phyloP scores from a whole-genome alignment of 2,329 filamentous ascomycete genomes.

The Apiospora koreana region DNA sequence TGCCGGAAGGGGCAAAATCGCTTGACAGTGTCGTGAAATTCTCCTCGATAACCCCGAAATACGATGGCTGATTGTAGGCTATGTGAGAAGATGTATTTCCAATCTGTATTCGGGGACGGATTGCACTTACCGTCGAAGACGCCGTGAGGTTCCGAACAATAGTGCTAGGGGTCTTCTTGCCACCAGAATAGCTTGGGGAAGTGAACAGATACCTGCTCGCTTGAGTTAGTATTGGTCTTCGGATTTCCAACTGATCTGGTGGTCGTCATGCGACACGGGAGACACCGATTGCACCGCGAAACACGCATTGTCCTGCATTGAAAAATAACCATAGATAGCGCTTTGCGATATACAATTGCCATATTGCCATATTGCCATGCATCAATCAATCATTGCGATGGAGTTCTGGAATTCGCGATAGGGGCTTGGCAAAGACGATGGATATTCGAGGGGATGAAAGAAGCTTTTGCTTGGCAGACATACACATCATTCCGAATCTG shows the following conservation, averaged over 20 bases:
- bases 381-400: slow-evolving; percentile 1
- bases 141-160: slow-evolving; percentile 59
- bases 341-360: slow-evolving; percentile 12
- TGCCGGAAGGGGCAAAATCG: slow-evolving; percentile 57
- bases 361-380: background rate
- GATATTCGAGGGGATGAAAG: slow-evolving; percentile 1
- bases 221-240: background rate
- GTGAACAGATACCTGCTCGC: slow-evolving; percentile 56
- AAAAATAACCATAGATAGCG: background rate
- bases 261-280: background rate
- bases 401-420: slow-evolving; percentile 6
- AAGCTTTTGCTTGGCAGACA: slow-evolving; percentile 23
- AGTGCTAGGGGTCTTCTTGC: slow-evolving; percentile 51
- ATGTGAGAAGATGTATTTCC: slow-evolving; percentile 11
- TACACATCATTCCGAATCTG: slow-evolving; percentile 37
- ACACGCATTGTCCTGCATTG: background rate
- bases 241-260: too few species aligned
- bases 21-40: slow-evolving; percentile 78
- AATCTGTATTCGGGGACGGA: slow-evolving; percentile 18
- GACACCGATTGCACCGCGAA: background rate
- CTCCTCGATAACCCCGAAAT: slow-evolving; percentile 49
- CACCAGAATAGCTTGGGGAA: slow-evolving; percentile 56
- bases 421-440: slow-evolving; percentile 4
- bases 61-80: slow-evolving; percentile 43
- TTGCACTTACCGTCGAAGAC: slow-evolving; percentile 54